These are phyloP conservation scores for Pneumocystis murina DNA, from an alignment of 1,139 yeast species.

Conservation along the genomic window DNA sequence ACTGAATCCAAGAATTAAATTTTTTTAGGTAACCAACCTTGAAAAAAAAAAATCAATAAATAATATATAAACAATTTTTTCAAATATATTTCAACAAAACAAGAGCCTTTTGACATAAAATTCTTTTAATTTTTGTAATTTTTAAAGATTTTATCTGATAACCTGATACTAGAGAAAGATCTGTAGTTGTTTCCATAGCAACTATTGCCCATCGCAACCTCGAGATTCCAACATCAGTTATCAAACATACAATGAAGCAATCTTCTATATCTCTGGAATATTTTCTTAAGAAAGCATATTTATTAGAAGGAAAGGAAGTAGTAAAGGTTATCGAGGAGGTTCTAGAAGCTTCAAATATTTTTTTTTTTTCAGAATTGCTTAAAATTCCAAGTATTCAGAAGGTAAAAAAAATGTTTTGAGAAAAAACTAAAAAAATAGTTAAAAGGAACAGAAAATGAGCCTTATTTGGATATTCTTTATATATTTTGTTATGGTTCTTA, in stretches of 20 bases:
- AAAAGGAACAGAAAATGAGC: neutral
- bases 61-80: too few relatives aligned
- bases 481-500: neutral
- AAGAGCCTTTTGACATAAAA: too few relatives aligned
- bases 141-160: too few relatives aligned
- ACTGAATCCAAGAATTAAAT: neutral
- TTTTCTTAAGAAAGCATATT: neutral
- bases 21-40: neutral
- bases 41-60: neutral
- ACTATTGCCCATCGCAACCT: too few relatives aligned
- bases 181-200: too few relatives aligned
- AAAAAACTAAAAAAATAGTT: neutral
- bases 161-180: too few relatives aligned
- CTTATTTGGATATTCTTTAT: neutral
- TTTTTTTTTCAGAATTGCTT: neutral
- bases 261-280: neutral
- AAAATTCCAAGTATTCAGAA: neutral
- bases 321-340: neutral
- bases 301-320: neutral
- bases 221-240: neutral
- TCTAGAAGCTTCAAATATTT: too few relatives aligned
- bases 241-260: neutral
- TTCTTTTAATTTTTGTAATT: too few relatives aligned
- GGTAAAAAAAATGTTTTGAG: neutral
- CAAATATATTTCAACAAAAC: too few relatives aligned